Conservation (phyloP, 1,139 yeast species). For the Geotrichum europaeum region DNA sequence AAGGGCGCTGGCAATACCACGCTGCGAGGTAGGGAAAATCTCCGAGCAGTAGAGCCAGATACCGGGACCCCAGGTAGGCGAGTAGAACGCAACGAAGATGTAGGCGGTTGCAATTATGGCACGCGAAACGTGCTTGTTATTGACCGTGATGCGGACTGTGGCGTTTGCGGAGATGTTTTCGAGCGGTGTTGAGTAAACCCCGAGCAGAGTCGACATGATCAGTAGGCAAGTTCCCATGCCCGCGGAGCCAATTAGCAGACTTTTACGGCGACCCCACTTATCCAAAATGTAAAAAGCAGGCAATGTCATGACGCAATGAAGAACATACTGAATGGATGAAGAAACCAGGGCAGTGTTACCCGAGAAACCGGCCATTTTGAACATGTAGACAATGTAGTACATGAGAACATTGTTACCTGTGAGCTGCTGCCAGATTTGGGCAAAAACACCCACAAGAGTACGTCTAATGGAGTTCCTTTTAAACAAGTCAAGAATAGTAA, state of each 20-base stretch:
- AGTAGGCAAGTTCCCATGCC: constrained; percentile 43
- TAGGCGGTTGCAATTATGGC: constrained; percentile 55
- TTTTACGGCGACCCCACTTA: constrained; percentile 49
- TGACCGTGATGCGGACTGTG: constrained; percentile 45
- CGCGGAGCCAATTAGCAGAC: constrained; percentile 37
- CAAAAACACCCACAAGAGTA: constrained; percentile 49
- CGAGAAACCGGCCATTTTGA: constrained; percentile 36
- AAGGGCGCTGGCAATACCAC: constrained; percentile 49
- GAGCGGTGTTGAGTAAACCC: constrained; percentile 40
- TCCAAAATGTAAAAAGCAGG: constrained; percentile 47
- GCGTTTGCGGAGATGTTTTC: constrained; percentile 36
- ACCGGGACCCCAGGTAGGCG: constrained; percentile 64
- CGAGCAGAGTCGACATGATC: constrained; percentile 41
- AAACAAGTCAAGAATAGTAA: constrained; percentile 44
- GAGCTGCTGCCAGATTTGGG: constrained; percentile 68
- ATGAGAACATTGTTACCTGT: constrained; percentile 67
- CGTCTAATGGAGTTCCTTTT: constrained; percentile 44
- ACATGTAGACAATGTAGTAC: constrained; percentile 38
- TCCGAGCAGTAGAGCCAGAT: constrained; percentile 54
- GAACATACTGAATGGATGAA: constrained; percentile 55
- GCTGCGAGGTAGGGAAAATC: constrained; percentile 54
- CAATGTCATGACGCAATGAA: constrained; percentile 37
- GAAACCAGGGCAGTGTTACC: constrained; percentile 40
- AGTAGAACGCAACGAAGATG: constrained; percentile 59
- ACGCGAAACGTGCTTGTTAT: constrained; percentile 39